Evolutionary conservation across 164 flowering plant species (phyloP).

Genomic region (Kalanchoe fedtschenkoi): DNA sequence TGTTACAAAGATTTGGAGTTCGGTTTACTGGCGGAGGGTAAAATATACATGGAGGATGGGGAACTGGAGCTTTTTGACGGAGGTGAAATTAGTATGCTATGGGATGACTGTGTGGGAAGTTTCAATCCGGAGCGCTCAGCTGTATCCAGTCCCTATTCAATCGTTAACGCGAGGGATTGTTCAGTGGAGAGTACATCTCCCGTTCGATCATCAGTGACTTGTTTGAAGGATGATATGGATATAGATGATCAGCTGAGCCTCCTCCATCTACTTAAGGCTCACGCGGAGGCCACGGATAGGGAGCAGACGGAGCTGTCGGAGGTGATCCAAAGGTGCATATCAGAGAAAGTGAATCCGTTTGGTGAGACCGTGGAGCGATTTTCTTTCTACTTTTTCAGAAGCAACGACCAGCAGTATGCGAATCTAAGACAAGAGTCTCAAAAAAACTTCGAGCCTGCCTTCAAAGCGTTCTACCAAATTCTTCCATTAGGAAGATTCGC

Average conservation of each 20-base stretch:
- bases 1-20: neutral
- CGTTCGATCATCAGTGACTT: constrained; percentile 9
- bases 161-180: constrained; percentile 2
- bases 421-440: constrained; percentile 33
- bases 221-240: constrained; percentile 24
- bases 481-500: constrained; percentile 42
- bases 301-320: constrained; percentile 29
- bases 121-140: constrained; percentile 8
- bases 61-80: constrained; percentile 3
- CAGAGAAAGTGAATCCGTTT: constrained; percentile 31
- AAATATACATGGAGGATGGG: neutral
- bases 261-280: constrained; percentile 40
- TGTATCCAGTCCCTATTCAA: constrained; percentile 15
- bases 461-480: constrained; percentile 34
- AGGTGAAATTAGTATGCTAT: constrained; percentile 9
- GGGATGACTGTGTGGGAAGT: constrained; percentile 16
- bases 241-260: constrained; percentile 21
- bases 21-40: neutral
- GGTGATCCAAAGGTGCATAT: constrained; percentile 25
- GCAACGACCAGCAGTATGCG: constrained; percentile 17
- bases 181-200: constrained; percentile 10
- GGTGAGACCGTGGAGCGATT: constrained; percentile 37
- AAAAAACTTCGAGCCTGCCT: constrained; percentile 30
- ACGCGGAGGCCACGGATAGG: constrained; percentile 41
- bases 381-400: constrained; percentile 21